These are phyloP conservation scores for Puccinia coronata DNA, from an alignment of 1,284 basidiomycete genomes.

Conservation along the genomic window DNA sequence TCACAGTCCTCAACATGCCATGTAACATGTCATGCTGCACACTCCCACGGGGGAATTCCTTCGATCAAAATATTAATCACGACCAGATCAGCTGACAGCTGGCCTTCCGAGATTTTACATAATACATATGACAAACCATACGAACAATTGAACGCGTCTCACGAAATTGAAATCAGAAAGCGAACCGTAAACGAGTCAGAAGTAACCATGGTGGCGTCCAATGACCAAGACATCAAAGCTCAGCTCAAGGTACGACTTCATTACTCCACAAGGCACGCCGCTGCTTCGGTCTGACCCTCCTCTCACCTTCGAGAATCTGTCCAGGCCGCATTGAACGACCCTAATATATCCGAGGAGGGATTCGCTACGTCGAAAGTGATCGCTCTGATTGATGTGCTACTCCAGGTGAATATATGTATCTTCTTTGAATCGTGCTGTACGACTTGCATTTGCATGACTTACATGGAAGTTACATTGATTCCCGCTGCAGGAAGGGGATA, in stretches of 20 bases:
- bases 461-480: no score
- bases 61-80: background rate
- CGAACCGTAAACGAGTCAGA: background rate
- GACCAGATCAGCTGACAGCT: no score
- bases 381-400: slow-evolving; percentile 37
- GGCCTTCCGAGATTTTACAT: no score
- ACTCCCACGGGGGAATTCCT: background rate
- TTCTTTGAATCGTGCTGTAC: background rate
- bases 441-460: background rate
- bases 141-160: no score
- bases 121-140: no score
- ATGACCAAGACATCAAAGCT: background rate
- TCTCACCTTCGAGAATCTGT: background rate
- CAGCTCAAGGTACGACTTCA: slow-evolving; percentile 8
- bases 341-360: slow-evolving; percentile 25
- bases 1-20: no score
- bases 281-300: background rate
- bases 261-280: background rate
- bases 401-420: slow-evolving; percentile 15
- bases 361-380: slow-evolving; percentile 49
- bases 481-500: slow-evolving; percentile 6
- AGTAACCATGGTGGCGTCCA: slow-evolving; percentile 3
- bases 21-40: no score
- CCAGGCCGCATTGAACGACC: slow-evolving; percentile 29
- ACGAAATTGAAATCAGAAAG: background rate